Conservation (phyloP, 148 eudicot species). For the Chenopodium formosanum region DNA sequence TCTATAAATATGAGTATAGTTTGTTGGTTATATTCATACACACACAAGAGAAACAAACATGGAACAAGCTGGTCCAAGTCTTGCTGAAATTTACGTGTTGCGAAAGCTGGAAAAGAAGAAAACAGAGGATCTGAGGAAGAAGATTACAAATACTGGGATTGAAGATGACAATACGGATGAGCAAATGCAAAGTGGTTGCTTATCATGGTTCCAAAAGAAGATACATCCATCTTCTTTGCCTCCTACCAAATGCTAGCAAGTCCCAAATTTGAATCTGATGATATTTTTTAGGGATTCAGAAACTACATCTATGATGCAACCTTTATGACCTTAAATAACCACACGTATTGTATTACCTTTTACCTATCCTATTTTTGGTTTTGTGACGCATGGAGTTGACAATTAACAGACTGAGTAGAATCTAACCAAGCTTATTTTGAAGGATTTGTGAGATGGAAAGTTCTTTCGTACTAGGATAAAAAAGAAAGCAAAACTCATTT, state of each 20-base stretch:
- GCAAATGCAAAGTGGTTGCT: conserved; percentile 16
- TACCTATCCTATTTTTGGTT: too few relatives aligned
- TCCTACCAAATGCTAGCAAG: background rate
- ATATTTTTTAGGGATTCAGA: too few relatives aligned
- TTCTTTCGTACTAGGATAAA: too few relatives aligned
- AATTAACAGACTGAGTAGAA: too few relatives aligned
- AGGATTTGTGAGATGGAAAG: too few relatives aligned
- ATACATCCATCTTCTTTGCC: conserved; percentile 22
- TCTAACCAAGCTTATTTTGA: too few relatives aligned
- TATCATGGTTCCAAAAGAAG: conserved; percentile 18
- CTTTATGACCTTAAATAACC: too few relatives aligned
- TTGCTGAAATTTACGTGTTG: conserved; percentile 28
- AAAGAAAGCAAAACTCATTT: too few relatives aligned
- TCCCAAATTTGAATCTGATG: too few relatives aligned
- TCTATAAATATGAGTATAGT: conserved; percentile 1
- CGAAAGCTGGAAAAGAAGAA: conserved; percentile 25
- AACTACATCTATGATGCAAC: too few relatives aligned
- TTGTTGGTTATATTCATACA: background rate
- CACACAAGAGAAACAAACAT: background rate
- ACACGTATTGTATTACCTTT: too few relatives aligned
- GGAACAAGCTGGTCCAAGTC: conserved; percentile 16
- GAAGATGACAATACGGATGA: background rate
- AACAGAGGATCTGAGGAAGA: conserved; percentile 6
- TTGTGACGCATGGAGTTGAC: too few relatives aligned
- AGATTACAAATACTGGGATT: background rate